Conservation (phyloP, 2,329 filamentous ascomycete genomes). For the Colletotrichum musae region DNA sequence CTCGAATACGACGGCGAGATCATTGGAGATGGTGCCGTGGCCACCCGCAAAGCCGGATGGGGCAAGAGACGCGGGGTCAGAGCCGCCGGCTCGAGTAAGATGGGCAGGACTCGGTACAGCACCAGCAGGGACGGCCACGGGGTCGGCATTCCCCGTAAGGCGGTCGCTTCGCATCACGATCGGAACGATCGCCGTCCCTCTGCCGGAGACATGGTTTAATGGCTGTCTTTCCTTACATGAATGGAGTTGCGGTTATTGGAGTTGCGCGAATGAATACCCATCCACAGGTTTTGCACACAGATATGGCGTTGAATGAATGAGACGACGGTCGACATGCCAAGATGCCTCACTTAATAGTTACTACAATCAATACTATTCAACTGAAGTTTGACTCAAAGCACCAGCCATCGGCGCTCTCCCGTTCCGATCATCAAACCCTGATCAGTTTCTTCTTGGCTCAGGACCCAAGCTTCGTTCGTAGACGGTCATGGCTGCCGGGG, state of each 20-base stretch:
- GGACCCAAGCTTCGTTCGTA: conserved; percentile 16
- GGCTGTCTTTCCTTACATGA: not conserved
- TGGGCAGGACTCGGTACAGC: conserved; percentile 15
- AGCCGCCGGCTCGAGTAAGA: not conserved
- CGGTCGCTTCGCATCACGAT: conserved; percentile 17
- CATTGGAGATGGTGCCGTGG: conserved; percentile 67
- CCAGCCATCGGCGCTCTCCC: not conserved
- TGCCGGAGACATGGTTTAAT: conserved; percentile 23
- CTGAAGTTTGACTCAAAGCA: conserved; percentile 7
- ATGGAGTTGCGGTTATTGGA: not conserved
- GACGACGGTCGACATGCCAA: not conserved
- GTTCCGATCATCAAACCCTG: conserved; percentile 10
- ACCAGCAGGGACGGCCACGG: conserved; percentile 22
- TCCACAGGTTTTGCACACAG: not conserved
- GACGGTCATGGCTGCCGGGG: not conserved
- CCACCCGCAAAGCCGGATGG: conserved; percentile 73
- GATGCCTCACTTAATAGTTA: conserved; percentile 1
- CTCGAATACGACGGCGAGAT: conserved; percentile 63
- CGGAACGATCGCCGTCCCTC: conserved; percentile 10
- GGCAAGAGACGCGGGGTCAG: conserved; percentile 50
- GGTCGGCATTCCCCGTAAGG: conserved; percentile 27
- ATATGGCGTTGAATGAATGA: not conserved
- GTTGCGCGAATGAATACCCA: conserved; percentile 7
- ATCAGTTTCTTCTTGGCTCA: conserved; percentile 16
- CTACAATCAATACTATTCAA: conserved; percentile 9